phyloP scores from a whole-genome alignment of 192 early-diverging fungal genomes.

The Cladochytrium replicatum region DNA sequence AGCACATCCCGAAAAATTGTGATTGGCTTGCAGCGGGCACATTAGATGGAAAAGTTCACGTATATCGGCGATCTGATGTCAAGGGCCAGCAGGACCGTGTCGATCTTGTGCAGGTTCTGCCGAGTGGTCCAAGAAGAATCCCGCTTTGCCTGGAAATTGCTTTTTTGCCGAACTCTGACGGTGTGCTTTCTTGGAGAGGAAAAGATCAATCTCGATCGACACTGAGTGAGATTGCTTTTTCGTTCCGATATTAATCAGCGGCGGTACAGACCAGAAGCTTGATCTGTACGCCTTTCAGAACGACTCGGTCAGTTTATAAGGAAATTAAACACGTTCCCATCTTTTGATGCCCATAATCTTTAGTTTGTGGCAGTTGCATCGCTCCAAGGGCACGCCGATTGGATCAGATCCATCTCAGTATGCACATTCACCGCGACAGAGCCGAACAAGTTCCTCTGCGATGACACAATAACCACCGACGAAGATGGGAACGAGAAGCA shows the following conservation, averaged over 20 bases:
- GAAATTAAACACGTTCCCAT: too few relatives aligned
- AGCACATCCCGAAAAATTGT: constrained; percentile 15
- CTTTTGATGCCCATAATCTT: too few relatives aligned
- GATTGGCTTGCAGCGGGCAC: constrained; percentile 59
- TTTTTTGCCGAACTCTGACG: too few relatives aligned
- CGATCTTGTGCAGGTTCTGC: constrained; percentile 8
- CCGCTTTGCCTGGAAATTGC: constrained; percentile 57
- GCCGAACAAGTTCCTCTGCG: not conserved
- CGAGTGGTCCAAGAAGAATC: constrained; percentile 60
- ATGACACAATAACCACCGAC: too few relatives aligned
- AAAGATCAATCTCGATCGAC: constrained; percentile 52
- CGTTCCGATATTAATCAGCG: constrained; percentile 64
- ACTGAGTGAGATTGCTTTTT: not conserved
- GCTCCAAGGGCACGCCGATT: constrained; percentile 85
- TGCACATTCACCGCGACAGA: constrained; percentile 42
- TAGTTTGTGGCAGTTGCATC: constrained; percentile 55
- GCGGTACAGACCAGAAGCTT: constrained; percentile 70
- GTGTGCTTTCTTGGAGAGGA: too few relatives aligned
- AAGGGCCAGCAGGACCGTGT: too few relatives aligned
- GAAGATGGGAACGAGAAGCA: too few relatives aligned
- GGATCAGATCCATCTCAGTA: constrained; percentile 77
- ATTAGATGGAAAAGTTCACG: constrained; percentile 64
- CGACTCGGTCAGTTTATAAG: constrained; percentile 26
- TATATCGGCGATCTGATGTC: too few relatives aligned
- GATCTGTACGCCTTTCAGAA: constrained; percentile 50